These are phyloP conservation scores for Trametes punicea DNA, from an alignment of 768 basidiomycete genomes.

Conservation along the genomic window DNA sequence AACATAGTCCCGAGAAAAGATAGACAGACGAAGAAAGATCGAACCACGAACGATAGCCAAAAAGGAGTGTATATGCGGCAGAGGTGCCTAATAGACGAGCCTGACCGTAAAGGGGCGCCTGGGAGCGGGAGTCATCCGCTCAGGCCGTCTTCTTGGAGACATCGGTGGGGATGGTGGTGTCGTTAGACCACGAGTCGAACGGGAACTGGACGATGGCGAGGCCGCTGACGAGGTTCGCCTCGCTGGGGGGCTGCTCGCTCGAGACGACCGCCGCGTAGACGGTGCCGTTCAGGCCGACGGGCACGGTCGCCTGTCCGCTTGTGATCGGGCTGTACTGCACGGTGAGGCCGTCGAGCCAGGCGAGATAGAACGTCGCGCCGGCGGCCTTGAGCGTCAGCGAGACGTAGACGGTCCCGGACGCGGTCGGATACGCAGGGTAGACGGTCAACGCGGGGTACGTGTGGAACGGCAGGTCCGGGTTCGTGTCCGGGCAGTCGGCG, in stretches of 20 bases:
- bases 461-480: constrained; percentile 47
- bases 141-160: not conserved
- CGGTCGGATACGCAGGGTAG: constrained; percentile 27
- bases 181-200: constrained; percentile 5
- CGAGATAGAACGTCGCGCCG: constrained; percentile 32
- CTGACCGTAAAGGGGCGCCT: too few relatives aligned
- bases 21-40: too few relatives aligned
- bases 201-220: constrained; percentile 38
- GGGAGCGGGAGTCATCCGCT: not conserved
- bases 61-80: too few relatives aligned
- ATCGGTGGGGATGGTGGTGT: not conserved
- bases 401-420: constrained; percentile 29
- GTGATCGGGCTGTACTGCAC: constrained; percentile 33
- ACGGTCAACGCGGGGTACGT: constrained; percentile 44
- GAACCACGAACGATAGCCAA: too few relatives aligned
- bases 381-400: constrained; percentile 9
- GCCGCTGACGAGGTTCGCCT: constrained; percentile 52
- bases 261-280: constrained; percentile 34
- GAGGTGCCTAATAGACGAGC: too few relatives aligned
- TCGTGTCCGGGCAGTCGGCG: constrained; percentile 44
- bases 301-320: constrained; percentile 35
- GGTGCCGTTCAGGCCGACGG: constrained; percentile 25
- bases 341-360: constrained; percentile 50
- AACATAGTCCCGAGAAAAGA: too few relatives aligned
- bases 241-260: constrained; percentile 33